Percentiles rank a stretch among this genome's conserved stretches.
Conservation (phyloP, 495 filamentous ascomycete species). For the Clohesyomyces aquaticus region DNA sequence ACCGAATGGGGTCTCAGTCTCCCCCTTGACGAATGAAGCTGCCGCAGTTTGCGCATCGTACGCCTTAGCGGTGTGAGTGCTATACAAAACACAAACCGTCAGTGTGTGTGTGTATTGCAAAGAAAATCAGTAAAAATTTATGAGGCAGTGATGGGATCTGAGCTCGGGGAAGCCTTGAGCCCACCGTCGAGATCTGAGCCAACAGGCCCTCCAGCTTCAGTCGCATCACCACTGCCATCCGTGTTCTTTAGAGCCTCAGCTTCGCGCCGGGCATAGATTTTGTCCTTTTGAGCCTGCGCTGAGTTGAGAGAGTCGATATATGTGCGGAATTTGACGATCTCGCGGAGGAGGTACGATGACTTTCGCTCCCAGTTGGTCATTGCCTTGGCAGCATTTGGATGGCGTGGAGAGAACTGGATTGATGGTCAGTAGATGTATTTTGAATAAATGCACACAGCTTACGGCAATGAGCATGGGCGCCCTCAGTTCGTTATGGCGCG, state of each 20-base stretch:
- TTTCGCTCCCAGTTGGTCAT: constrained; percentile 98
- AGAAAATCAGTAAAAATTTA: constrained; percentile 5
- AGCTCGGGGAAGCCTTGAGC: constrained; percentile 19
- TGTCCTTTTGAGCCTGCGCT: constrained; percentile 62
- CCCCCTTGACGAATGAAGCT: constrained; percentile 36
- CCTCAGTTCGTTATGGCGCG: constrained; percentile 83
- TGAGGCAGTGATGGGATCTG: constrained; percentile 27
- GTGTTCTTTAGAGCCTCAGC: constrained; percentile 20
- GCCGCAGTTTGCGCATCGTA: constrained; percentile 31
- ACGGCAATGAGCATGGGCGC: constrained; percentile 81
- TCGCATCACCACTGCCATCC: constrained; percentile 7
- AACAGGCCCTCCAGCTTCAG: not conserved
- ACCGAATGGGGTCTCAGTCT: constrained; percentile 24
- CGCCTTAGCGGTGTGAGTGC: constrained; percentile 32
- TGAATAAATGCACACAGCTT: constrained; percentile 41
- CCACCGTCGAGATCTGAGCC: constrained; percentile 33
- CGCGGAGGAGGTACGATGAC: constrained; percentile 84
- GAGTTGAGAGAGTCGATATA: constrained; percentile 81
- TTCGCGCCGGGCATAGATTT: constrained; percentile 51
- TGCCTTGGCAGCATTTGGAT: constrained; percentile 77
- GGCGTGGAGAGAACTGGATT: constrained; percentile 82
- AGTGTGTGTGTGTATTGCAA: constrained; percentile 20
- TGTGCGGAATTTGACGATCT: constrained; percentile 94
- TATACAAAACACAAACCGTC: constrained; percentile 23
- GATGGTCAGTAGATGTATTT: constrained; percentile 4